phyloP scores from a whole-genome alignment of 2,329 filamentous ascomycete species.

The Atkinsonella texensis region DNA sequence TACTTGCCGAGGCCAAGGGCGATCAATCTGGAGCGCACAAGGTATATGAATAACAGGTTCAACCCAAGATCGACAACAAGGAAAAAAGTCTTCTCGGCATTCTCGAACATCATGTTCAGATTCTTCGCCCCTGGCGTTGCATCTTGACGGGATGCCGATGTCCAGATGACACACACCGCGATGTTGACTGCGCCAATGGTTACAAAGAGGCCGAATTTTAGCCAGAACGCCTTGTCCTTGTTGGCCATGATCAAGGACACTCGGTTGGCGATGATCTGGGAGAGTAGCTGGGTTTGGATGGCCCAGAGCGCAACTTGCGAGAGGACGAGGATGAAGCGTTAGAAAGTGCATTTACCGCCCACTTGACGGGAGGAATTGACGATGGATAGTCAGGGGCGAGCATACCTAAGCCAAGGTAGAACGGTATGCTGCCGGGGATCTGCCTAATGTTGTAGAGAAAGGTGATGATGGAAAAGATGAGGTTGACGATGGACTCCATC shows the following conservation, averaged over 20 bases:
- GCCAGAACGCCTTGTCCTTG: slow-evolving; percentile 17
- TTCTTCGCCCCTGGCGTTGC: slow-evolving; percentile 5
- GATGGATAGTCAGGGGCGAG: neutral
- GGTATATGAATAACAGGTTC: slow-evolving; percentile 36
- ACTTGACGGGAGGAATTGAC: neutral
- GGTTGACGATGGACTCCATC: slow-evolving; percentile 14
- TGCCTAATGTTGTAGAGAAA: slow-evolving; percentile 14
- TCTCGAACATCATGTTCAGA: slow-evolving; percentile 14
- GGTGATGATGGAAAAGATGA: slow-evolving; percentile 15
- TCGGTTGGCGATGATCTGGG: slow-evolving; percentile 34
- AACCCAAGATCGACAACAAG: slow-evolving; percentile 34
- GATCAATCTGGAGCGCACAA: slow-evolving; percentile 32
- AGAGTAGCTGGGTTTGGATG: slow-evolving; percentile 26
- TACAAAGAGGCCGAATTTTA: slow-evolving; percentile 24
- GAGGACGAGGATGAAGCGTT: neutral
- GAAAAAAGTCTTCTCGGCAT: slow-evolving; percentile 32
- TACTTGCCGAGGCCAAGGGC: slow-evolving; percentile 38
- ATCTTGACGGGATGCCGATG: slow-evolving; percentile 18
- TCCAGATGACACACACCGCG: slow-evolving; percentile 29
- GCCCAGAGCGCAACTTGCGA: slow-evolving; percentile 9
- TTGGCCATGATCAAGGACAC: slow-evolving; percentile 29
- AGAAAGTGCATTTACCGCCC: neutral
- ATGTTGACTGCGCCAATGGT: slow-evolving; percentile 25
- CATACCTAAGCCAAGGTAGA: slow-evolving; percentile 7
- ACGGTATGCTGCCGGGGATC: slow-evolving; percentile 7